phyloP scores from a whole-genome alignment of 2,329 filamentous ascomycete genomes.

The Fusarium beomiforme region DNA sequence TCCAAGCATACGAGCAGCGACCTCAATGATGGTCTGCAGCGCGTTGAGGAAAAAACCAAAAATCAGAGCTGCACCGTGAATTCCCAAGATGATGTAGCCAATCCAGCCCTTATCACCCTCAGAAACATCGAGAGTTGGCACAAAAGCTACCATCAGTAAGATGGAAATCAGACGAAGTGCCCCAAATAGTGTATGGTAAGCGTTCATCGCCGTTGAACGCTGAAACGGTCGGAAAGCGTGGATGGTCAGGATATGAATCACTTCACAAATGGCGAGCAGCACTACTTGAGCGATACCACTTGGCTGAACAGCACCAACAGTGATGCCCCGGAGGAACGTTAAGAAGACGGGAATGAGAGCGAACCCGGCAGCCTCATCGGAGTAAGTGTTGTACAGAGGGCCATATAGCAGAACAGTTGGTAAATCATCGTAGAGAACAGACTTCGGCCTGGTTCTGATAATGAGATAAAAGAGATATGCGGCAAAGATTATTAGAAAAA shows the following conservation, averaged over 20 bases:
- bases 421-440: slow-evolving; percentile 92
- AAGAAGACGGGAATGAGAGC: slow-evolving; percentile 87
- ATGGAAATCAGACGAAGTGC: slow-evolving; percentile 79
- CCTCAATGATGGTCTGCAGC: slow-evolving; percentile 88
- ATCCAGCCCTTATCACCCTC: slow-evolving; percentile 92
- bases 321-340: slow-evolving; percentile 86
- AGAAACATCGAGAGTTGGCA: slow-evolving; percentile 81
- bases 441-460: slow-evolving; percentile 80
- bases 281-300: slow-evolving; percentile 95
- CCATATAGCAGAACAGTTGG: slow-evolving; percentile 90
- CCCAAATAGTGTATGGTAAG: slow-evolving; percentile 89
- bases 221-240: slow-evolving; percentile 92
- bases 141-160: slow-evolving; percentile 83
- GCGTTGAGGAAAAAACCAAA: slow-evolving; percentile 96
- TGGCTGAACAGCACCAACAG: slow-evolving; percentile 90
- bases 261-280: slow-evolving; percentile 91
- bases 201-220: slow-evolving; percentile 94
- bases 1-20: slow-evolving; percentile 82
- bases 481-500: slow-evolving; percentile 77
- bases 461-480: slow-evolving; percentile 85
- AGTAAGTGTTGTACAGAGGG: slow-evolving; percentile 96
- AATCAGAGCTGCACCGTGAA: slow-evolving; percentile 85
- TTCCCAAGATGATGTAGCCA: slow-evolving; percentile 87
- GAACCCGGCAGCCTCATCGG: slow-evolving; percentile 90
- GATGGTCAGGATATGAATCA: slow-evolving; percentile 86